Evolutionary conservation across 768 basidiomycete species (phyloP), one percentile per base, ranked within the genome.

Genomic region (Favolaschia claudopus): DNA sequence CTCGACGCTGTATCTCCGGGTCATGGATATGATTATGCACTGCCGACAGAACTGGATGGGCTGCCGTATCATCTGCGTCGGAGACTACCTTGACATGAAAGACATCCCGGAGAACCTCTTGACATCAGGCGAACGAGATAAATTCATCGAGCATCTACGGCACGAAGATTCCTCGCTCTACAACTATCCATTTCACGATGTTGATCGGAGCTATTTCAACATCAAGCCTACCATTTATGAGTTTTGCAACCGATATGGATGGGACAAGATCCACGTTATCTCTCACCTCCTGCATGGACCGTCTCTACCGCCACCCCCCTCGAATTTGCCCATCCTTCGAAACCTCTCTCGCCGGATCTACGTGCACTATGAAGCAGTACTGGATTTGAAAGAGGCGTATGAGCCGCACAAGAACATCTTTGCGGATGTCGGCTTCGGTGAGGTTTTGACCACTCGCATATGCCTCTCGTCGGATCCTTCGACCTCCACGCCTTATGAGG

Each of bases 61-160:
- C 4, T 57, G 68, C 37, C 64, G 70, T 7, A 60, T 70, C 44
- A 65, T 70, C 14, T 66, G 60, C 54, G 13, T 67, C 33, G 62
- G 66, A 3, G 64, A 67, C 37, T 62, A 66, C 13, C 46, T 57
- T 4, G 0, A 29, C 8, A 28, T 19, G 5, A 37, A 50, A 0
- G 55, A 64, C 25, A 43, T 57, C 31, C 67, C 66, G 1, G 43
- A 38, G 10, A 32, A 32, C 8, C 7, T 54, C 25, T 22, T 46
- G 20, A 24, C 57, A 12, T 20, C 43, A 12, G 34, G 28, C 7
- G 57, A 58, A 19, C 5, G 5, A 20, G 28, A 20, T 17, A 42
- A 58, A 28, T 31, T 52, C 43, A 2, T 28, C 32, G 3, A 19
- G 24, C 20, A 34, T 14, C n/a, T n/a, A 10, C 34, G 12, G 34